Percentiles rank a stretch among this genome's conserved stretches.
Evolutionary conservation across 2,329 filamentous ascomycete species (phyloP).

Genomic region (Neofusicoccum kwambonambiense): DNA sequence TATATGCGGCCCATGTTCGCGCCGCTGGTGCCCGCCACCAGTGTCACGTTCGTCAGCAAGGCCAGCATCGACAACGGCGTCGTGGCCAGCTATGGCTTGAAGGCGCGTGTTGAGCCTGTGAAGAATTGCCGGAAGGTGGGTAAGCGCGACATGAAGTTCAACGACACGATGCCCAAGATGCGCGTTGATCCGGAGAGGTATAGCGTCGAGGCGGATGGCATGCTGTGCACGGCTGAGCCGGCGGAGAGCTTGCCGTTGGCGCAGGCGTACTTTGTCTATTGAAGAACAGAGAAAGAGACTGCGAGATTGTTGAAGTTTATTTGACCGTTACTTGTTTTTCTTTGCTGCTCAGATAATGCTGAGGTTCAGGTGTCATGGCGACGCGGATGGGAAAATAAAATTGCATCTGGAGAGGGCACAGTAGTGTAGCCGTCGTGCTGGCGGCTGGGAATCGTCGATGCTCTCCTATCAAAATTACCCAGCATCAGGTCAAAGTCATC

Average conservation of each 20-base stretch:
- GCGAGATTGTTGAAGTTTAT: too few relatives aligned
- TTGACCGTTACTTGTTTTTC: too few relatives aligned
- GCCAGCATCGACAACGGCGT: slow-evolving; percentile 66
- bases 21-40: slow-evolving; percentile 66
- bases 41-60: slow-evolving; percentile 80
- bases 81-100: slow-evolving; percentile 70
- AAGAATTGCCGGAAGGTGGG: slow-evolving; percentile 70
- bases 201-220: slow-evolving; percentile 78
- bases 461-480: too few relatives aligned
- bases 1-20: slow-evolving; percentile 86
- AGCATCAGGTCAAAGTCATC: too few relatives aligned
- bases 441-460: too few relatives aligned
- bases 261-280: slow-evolving; percentile 77
- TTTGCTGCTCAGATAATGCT: too few relatives aligned
- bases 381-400: too few relatives aligned
- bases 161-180: slow-evolving; percentile 81
- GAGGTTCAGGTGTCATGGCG: too few relatives aligned
- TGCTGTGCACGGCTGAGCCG: slow-evolving; percentile 71
- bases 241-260: slow-evolving; percentile 69
- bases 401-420: too few relatives aligned
- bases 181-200: slow-evolving; percentile 90
- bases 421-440: too few relatives aligned
- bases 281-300: neutral
- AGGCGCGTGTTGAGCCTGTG: slow-evolving; percentile 78
- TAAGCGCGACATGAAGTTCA: slow-evolving; percentile 90